Evolutionary conservation across 2,329 filamentous ascomycete species (phyloP), one percentile per base, ranked within the genome.

Genomic region (Aschersonia sp.): DNA sequence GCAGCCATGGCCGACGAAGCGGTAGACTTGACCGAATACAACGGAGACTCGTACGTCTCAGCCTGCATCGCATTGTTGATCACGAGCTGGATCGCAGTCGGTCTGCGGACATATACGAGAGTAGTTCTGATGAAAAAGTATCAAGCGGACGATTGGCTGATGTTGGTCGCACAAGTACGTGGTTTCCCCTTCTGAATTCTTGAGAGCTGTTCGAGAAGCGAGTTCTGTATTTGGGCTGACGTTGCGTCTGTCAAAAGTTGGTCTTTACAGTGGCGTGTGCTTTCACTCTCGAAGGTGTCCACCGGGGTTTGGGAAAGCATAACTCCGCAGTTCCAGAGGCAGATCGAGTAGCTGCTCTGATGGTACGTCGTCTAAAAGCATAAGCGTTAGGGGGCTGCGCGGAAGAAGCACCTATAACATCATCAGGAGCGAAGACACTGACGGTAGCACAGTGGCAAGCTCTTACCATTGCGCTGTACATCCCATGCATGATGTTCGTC

Each of bases 401-500:
- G 35, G 35, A 12, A 4, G 35, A 12, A 7, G 31, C 50, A 47
- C 20, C 40, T 43, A 6, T n/a, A 6, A 7, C 35, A 38, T 7
- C 35, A 4, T n/a, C 40, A n/a, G 20, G 9, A n/a, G n/a, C 6
- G 2, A 5, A 3, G 9, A 42, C 20, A 12, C 20, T 42, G 42
- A 51, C 6, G n/a, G 5, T 32, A 5, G 3, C 32, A 30, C 30
- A 74, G 66, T 75, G 68, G 61, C 73, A 76, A 62, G 69, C 73
- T 30, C 54, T 76, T 31, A 70, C 71, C 9, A 72, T 72, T 1
- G 69, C 66, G 5, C 68, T 68, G 2, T 76, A 76, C 48, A 61
- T 77, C 43, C 52, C 69, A 7, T 66, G 74, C 51, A 77, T 78
- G 73, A 70, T 75, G 65, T 69, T 77, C 51, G 69, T 75, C 59